phyloP scores from a whole-genome alignment of 805 yeast genomes.

The Pichia cabralensis region DNA sequence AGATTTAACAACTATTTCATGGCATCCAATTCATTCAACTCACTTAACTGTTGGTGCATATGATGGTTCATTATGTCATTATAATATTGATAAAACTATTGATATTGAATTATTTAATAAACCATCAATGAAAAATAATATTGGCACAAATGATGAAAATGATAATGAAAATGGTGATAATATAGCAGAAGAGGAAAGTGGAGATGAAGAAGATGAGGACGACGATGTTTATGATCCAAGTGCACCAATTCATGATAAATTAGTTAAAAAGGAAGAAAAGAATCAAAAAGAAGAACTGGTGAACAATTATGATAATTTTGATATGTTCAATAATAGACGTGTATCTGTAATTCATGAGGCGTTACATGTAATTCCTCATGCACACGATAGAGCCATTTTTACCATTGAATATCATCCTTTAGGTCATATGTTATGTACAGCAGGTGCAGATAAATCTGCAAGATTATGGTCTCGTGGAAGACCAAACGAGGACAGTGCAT shows the following conservation, averaged over 20 bases:
- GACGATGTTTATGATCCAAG: slow-evolving; percentile 1
- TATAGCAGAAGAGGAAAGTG: too few species aligned
- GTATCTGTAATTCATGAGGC: slow-evolving; percentile 7
- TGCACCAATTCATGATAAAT: not conserved
- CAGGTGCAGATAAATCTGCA: slow-evolving; percentile 88
- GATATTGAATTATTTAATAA: slow-evolving; percentile 16
- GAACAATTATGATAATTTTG: slow-evolving; percentile 18
- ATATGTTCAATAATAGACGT: slow-evolving; percentile 1
- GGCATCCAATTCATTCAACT: slow-evolving; percentile 87
- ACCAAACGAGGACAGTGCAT: slow-evolving; percentile 79
- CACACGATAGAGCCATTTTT: slow-evolving; percentile 90
- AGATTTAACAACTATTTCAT: slow-evolving; percentile 75
- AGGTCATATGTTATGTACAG: slow-evolving; percentile 86
- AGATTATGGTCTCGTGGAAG: slow-evolving; percentile 91
- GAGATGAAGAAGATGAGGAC: not conserved
- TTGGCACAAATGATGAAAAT: not conserved
- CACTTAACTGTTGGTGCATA: slow-evolving; percentile 78
- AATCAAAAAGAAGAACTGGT: not conserved
- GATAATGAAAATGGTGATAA: slow-evolving; percentile 9
- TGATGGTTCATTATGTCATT: slow-evolving; percentile 81
- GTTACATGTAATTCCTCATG: slow-evolving; percentile 66
- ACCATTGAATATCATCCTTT: slow-evolving; percentile 87
- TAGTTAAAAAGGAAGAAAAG: not conserved
- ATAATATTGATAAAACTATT: slow-evolving; percentile 45
- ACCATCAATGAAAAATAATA: too few species aligned